Percentiles rank a stretch among this genome's conserved stretches.
These are phyloP conservation scores for Pichia paraexigua DNA, from an alignment of 805 yeast genomes.

Conservation along the genomic window DNA sequence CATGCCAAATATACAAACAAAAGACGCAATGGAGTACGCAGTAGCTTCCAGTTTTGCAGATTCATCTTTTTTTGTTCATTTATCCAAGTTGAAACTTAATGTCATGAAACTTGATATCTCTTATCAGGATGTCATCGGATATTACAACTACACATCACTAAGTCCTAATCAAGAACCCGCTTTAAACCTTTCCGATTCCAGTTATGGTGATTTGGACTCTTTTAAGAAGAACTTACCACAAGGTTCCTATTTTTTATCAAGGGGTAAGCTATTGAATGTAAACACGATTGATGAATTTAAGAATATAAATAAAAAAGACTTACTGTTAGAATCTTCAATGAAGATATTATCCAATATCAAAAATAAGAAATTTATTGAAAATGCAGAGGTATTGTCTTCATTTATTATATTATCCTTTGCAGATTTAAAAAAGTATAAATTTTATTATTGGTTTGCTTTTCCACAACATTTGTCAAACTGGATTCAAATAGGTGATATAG, in stretches of 20 bases:
- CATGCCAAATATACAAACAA: neutral
- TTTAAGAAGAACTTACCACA: neutral
- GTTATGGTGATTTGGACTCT: neutral
- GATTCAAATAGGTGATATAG: slow-evolving; percentile 21
- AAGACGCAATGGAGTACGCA: neutral
- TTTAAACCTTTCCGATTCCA: slow-evolving; percentile 11
- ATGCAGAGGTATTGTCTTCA: slow-evolving; percentile 34
- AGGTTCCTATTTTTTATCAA: slow-evolving; percentile 17
- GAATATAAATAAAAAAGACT: slow-evolving; percentile 49
- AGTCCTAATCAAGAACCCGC: slow-evolving; percentile 26
- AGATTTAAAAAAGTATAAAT: slow-evolving; percentile 82
- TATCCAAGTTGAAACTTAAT: slow-evolving; percentile 68
- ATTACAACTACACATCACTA: slow-evolving; percentile 24
- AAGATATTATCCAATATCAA: slow-evolving; percentile 21
- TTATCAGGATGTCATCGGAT: slow-evolving; percentile 36
- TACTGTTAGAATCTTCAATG: slow-evolving; percentile 39
- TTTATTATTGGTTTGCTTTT: slow-evolving; percentile 82
- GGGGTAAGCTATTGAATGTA: slow-evolving; percentile 44
- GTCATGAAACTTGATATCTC: slow-evolving; percentile 57
- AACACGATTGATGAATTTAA: slow-evolving; percentile 88
- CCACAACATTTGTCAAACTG: slow-evolving; percentile 58
- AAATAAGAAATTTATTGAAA: slow-evolving; percentile 27
- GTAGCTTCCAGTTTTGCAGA: slow-evolving; percentile 46
- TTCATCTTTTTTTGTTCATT: slow-evolving; percentile 73
- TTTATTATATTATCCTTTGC: slow-evolving; percentile 63